A percentile compares a stretch with the other conserved stretches of the same genome.
Evolutionary conservation across 139 green algal species (phyloP).

Genomic region (Pseudopediastrum boryanum): DNA sequence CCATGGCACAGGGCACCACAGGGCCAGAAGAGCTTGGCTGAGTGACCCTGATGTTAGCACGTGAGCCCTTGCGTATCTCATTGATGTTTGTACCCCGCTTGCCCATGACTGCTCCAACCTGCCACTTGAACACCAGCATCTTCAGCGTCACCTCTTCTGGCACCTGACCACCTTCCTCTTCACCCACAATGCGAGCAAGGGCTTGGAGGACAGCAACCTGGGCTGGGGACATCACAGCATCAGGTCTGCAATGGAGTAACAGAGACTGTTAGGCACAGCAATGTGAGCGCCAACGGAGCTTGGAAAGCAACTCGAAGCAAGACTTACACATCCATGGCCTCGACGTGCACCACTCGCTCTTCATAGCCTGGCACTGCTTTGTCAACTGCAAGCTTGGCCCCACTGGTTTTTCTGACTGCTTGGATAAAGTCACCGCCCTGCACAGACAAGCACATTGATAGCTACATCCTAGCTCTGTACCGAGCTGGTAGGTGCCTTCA

Average conservation of each 20-base stretch:
- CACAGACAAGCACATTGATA: neutral
- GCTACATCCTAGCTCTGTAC: neutral
- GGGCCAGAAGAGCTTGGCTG: neutral
- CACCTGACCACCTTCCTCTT: constrained; percentile 9
- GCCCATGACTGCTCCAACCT: constrained; percentile 33
- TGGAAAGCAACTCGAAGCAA: neutral
- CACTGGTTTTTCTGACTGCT: constrained; percentile 3
- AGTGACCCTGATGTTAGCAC: constrained; percentile 29
- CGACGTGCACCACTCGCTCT: constrained; percentile 32
- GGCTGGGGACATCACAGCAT: neutral
- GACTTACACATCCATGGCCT: constrained; percentile 27
- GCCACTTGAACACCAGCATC: constrained; percentile 36
- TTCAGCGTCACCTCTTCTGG: constrained; percentile 10
- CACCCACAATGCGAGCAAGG: constrained; percentile 23
- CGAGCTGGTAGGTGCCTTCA: neutral
- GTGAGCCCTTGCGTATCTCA: constrained; percentile 28
- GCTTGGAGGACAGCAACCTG: constrained; percentile 17
- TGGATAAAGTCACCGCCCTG: constrained; percentile 40
- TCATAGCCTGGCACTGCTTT: constrained; percentile 9
- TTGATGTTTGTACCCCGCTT: constrained; percentile 26
- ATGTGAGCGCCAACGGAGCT: too few species aligned
- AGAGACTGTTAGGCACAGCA: neutral
- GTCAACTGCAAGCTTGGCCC: constrained; percentile 30
- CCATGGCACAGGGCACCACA: constrained; percentile 2
- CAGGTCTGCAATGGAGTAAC: neutral